Conservation (phyloP, 768 basidiomycete species). For the Agaricus subrufescens region DNA sequence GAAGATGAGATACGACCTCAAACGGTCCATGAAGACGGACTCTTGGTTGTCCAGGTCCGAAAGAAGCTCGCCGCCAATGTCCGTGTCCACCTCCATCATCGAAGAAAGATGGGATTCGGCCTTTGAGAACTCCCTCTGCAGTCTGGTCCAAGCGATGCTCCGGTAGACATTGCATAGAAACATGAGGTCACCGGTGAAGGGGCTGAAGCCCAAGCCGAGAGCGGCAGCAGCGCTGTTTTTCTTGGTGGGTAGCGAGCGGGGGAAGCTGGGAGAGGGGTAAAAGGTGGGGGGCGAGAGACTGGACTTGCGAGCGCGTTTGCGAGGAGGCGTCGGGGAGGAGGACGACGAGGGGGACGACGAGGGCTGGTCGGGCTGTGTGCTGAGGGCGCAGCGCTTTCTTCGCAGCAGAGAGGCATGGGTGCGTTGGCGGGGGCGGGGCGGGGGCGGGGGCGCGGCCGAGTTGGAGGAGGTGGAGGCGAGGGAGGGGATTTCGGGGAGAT, state of each 20-base stretch:
- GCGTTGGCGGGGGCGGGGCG: background rate
- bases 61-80: background rate
- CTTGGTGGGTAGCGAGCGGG: background rate
- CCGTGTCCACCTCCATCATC: conserved; percentile 1
- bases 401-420: conserved; percentile 2
- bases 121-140: background rate
- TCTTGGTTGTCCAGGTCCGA: conserved; percentile 9
- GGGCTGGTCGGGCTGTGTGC: background rate
- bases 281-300: background rate
- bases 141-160: background rate
- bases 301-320: conserved; percentile 9
- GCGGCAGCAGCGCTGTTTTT: too few relatives aligned
- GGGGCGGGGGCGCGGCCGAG: too few relatives aligned
- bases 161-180: conserved; percentile 8
- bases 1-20: conserved; percentile 6
- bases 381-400: background rate
- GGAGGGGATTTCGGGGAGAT: background rate
- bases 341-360: background rate
- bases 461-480: conserved; percentile 1
- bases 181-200: background rate
- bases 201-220: too few relatives aligned
- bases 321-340: background rate
- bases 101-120: background rate
- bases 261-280: background rate
- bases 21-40: background rate